These are phyloP conservation scores for Paramecium sexaurelia DNA, from an alignment of 73 alveolate species.

Conservation along the genomic window DNA sequence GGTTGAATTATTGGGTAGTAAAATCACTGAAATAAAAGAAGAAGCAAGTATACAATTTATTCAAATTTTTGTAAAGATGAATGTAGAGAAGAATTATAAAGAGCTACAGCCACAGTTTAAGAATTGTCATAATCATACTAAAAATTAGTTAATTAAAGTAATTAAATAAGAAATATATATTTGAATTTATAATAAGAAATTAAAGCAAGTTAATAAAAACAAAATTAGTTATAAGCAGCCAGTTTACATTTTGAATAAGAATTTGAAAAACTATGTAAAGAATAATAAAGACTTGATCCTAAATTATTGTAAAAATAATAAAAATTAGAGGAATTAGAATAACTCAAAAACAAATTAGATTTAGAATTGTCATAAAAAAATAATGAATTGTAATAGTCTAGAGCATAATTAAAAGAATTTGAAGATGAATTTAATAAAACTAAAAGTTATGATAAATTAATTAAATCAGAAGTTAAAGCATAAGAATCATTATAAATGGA, in stretches of 20 bases:
- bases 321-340: constrained; percentile 44
- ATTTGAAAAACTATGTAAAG: constrained; percentile 24
- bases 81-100: constrained; percentile 45
- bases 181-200: constrained; percentile 3
- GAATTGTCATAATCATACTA: constrained; percentile 40
- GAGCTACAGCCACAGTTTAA: constrained; percentile 24
- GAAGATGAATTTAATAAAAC: constrained; percentile 31
- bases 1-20: constrained; percentile 37
- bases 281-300: constrained; percentile 24
- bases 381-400: not conserved
- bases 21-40: constrained; percentile 4
- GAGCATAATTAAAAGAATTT: not conserved
- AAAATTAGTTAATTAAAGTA: not conserved
- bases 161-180: constrained; percentile 8
- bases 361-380: not conserved
- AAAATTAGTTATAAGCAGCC: constrained; percentile 11
- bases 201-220: not conserved
- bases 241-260: constrained; percentile 32
- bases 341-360: constrained; percentile 18
- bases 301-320: not conserved
- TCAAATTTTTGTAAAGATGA: constrained; percentile 21
- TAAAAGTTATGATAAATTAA: constrained; percentile 9
- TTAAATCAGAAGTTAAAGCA: constrained; percentile 16
- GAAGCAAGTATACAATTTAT: constrained; percentile 6
- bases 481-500: constrained; percentile 36